A percentile compares a stretch with the other conserved stretches of the same genome.
Conservation (phyloP, 2,329 filamentous ascomycete genomes). For the Trichoderma aggressivum region DNA sequence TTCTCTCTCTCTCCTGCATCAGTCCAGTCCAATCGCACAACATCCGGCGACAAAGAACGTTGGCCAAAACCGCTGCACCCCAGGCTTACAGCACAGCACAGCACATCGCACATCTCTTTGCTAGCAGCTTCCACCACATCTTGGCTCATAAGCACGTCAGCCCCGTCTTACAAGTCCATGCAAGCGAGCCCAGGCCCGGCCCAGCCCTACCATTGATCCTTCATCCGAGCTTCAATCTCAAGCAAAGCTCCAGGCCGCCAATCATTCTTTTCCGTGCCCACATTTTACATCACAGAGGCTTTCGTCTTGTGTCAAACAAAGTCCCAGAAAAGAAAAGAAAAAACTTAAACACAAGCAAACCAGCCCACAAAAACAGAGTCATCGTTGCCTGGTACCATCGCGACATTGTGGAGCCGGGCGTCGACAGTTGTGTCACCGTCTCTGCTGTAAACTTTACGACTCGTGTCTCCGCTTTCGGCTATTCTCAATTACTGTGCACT, state of each 20-base stretch:
- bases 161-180: slow-evolving; percentile 9
- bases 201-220: slow-evolving; percentile 9
- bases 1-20: neutral
- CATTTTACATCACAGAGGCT: neutral
- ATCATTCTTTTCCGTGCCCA: neutral
- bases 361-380: slow-evolving; percentile 15
- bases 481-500: neutral
- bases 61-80: neutral
- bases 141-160: slow-evolving; percentile 16
- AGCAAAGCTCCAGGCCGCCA: neutral
- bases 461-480: slow-evolving; percentile 26
- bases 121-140: neutral
- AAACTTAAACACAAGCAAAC: neutral
- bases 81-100: neutral
- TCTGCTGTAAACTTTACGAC: neutral
- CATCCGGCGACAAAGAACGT: neutral
- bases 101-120: neutral
- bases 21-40: neutral
- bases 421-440: slow-evolving; percentile 12
- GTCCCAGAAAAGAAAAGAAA: neutral
- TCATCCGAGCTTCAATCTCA: neutral
- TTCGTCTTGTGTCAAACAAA: neutral
- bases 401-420: slow-evolving; percentile 19
- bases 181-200: slow-evolving; percentile 13
- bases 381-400: slow-evolving; percentile 13